Percentiles rank a stretch among this genome's conserved stretches.
Conservation (phyloP, 495 filamentous ascomycete genomes). For the Tuber brumale region DNA sequence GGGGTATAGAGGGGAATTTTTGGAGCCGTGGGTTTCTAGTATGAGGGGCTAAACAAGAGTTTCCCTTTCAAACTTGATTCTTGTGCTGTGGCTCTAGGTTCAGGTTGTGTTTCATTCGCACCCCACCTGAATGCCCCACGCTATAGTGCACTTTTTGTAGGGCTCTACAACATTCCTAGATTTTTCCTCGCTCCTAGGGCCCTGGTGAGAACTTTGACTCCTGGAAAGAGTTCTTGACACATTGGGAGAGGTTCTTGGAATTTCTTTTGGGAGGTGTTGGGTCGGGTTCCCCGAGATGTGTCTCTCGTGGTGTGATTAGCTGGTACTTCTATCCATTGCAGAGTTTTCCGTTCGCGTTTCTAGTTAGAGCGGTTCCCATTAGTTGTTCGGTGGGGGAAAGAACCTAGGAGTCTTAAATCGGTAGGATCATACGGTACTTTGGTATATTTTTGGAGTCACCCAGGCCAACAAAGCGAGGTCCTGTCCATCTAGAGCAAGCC, state of each 20-base stretch:
- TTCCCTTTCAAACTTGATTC: too few species aligned
- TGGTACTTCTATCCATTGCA: background rate
- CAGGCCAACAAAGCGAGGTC: too few species aligned
- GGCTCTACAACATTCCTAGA: background rate
- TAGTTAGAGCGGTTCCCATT: background rate
- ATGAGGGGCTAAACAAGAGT: too few species aligned
- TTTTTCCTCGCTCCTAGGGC: background rate
- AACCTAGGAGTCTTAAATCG: background rate
- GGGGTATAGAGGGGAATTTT: background rate
- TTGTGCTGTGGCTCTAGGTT: too few species aligned
- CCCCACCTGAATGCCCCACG: too few species aligned
- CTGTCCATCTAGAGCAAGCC: too few species aligned
- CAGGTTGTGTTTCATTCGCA: too few species aligned
- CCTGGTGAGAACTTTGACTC: background rate
- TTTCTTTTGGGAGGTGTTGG: background rate
- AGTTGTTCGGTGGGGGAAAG: background rate
- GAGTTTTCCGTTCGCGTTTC: background rate
- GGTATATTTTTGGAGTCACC: too few species aligned
- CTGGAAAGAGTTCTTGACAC: background rate
- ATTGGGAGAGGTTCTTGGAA: too few species aligned
- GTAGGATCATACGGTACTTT: too few species aligned
- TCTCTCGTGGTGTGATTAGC: background rate
- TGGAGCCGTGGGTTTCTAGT: background rate
- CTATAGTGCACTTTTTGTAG: background rate
- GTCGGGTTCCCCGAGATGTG: background rate